phyloP scores from a whole-genome alignment of 2,329 filamentous ascomycete species.

The Beauveria scarabaeidicola region DNA sequence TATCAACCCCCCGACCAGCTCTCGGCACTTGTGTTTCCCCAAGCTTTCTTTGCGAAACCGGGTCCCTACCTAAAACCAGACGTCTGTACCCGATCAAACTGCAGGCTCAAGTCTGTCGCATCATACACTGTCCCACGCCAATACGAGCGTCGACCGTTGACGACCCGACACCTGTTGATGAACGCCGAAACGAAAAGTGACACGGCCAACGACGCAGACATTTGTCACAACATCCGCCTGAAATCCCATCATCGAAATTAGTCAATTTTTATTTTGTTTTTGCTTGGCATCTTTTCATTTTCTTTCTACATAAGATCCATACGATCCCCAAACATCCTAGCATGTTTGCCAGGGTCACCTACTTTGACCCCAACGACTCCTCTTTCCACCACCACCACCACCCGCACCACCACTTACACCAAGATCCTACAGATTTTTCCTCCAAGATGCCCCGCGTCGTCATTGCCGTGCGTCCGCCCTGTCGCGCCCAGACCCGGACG shows the following conservation, averaged over 20 bases:
- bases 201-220: neutral
- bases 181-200: neutral
- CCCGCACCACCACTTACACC: neutral
- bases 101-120: neutral
- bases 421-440: neutral
- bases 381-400: neutral
- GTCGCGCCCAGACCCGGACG: slow-evolving; percentile 12
- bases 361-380: neutral
- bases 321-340: neutral
- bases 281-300: neutral
- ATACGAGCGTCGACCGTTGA: neutral
- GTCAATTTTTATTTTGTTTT: neutral
- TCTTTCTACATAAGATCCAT: too few species aligned
- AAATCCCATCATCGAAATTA: neutral
- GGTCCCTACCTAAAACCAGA: neutral
- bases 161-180: neutral
- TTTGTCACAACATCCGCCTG: neutral
- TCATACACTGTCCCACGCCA: neutral
- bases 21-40: neutral
- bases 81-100: neutral
- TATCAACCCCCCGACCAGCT: neutral
- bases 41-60: neutral
- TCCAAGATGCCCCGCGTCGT: slow-evolving; percentile 11
- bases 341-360: slow-evolving; percentile 3
- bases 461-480: slow-evolving; percentile 21